Percentiles rank a stretch among this genome's conserved stretches.
Evolutionary conservation across 2,329 filamentous ascomycete species (phyloP).

Genomic region (Acarospora socialis): DNA sequence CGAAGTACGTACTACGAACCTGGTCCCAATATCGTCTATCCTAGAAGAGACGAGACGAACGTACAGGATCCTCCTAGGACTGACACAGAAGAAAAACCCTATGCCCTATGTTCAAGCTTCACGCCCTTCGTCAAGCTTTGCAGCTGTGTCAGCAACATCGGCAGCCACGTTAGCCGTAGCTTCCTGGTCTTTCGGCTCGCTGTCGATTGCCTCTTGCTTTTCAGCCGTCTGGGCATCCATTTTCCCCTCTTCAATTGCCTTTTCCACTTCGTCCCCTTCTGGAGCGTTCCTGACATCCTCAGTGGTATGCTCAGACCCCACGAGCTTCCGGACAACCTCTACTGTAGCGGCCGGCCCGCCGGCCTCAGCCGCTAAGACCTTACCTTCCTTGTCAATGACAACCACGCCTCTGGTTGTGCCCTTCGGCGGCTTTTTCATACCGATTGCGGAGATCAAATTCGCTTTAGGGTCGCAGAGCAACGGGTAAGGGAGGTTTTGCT

Average conservation of each 20-base stretch:
- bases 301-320: conserved; percentile 24
- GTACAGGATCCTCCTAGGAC: too few relatives aligned
- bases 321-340: conserved; percentile 58
- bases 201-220: not conserved
- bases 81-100: too few relatives aligned
- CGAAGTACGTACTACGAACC: too few relatives aligned
- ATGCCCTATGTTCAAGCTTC: too few relatives aligned
- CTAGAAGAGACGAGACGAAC: too few relatives aligned
- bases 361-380: conserved; percentile 58
- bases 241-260: conserved; percentile 3
- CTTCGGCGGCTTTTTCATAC: conserved; percentile 72
- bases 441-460: conserved; percentile 69
- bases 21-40: too few relatives aligned
- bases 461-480: conserved; percentile 70
- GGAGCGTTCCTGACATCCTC: conserved; percentile 1
- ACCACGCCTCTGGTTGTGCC: conserved; percentile 80
- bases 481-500: conserved; percentile 77
- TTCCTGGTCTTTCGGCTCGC: conserved; percentile 1
- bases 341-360: conserved; percentile 69
- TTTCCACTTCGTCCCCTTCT: conserved; percentile 3
- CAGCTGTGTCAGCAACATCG: conserved; percentile 10
- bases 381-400: conserved; percentile 67
- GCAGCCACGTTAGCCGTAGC: conserved; percentile 11
- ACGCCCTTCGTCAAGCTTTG: conserved; percentile 10
- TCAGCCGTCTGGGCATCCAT: conserved; percentile 1